These are phyloP conservation scores for Lathyrus sativus DNA, from an alignment of 306 rosid species.

Conservation along the genomic window DNA sequence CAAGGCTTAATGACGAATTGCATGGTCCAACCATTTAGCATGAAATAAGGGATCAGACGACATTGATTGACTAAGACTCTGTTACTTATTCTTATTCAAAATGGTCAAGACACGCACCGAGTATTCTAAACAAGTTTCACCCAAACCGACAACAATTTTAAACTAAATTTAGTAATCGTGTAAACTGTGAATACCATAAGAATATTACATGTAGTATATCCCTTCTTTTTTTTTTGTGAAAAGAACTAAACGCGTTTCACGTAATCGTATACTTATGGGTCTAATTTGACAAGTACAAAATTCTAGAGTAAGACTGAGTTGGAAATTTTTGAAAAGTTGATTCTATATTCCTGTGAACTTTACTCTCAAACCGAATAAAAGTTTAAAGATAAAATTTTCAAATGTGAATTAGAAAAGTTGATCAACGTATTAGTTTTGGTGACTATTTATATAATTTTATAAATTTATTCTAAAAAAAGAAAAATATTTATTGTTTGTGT, in stretches of 20 bases:
- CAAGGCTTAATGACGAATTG: background rate
- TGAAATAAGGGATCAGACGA: background rate
- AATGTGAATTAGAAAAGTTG: no score
- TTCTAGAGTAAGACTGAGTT: no score
- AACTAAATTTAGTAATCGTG: background rate
- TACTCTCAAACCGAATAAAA: no score
- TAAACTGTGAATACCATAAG: background rate
- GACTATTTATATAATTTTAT: no score
- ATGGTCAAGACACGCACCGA: no score
- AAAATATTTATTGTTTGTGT: no score
- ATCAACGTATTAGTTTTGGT: no score
- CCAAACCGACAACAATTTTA: background rate
- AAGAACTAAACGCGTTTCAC: background rate
- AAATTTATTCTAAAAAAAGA: no score
- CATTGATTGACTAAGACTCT: constrained; percentile 13
- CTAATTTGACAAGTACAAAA: background rate
- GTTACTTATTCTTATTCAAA: background rate
- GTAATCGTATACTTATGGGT: background rate
- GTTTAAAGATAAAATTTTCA: no score
- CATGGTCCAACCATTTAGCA: background rate
- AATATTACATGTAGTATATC: background rate
- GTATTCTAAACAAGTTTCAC: background rate
- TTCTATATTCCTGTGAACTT: no score
- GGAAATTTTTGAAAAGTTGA: no score
- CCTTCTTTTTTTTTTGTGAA: background rate